phyloP scores from a whole-genome alignment of 148 eudicot species.

The Vaccinium darrowii region DNA sequence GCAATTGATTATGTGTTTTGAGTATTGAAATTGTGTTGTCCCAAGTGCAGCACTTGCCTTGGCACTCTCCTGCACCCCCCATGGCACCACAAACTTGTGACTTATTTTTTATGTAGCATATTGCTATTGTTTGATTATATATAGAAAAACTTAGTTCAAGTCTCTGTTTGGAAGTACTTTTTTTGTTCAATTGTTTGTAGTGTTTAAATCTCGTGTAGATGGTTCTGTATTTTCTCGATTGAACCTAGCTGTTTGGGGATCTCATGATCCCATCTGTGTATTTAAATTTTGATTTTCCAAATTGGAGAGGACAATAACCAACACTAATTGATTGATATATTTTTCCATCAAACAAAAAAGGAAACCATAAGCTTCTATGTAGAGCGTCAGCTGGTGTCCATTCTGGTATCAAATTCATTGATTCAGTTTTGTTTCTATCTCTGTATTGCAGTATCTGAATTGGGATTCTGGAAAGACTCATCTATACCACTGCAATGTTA shows the following conservation, averaged over 20 bases:
- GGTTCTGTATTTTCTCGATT: not conserved
- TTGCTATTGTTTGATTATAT: not conserved
- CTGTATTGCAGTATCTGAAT: constrained; percentile 45
- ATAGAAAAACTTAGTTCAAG: too few species aligned
- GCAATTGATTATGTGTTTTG: not conserved
- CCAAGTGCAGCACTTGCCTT: not conserved
- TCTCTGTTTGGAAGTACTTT: not conserved
- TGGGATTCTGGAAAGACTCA: constrained; percentile 61
- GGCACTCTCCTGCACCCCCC: not conserved
- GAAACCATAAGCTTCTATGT: not conserved
- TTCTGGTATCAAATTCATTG: not conserved
- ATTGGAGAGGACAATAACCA: not conserved
- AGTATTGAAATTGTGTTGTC: not conserved
- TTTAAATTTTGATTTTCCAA: not conserved
- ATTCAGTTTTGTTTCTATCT: constrained; percentile 12
- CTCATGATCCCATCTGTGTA: not conserved
- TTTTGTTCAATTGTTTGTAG: not conserved
- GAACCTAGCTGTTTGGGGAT: not conserved
- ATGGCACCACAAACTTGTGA: not conserved
- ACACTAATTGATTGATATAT: not conserved
- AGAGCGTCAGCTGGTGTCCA: not conserved
- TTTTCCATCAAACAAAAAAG: not conserved
- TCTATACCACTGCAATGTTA: constrained; percentile 57
- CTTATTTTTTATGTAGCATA: not conserved
- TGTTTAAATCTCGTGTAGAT: not conserved